A percentile compares a stretch with the other conserved stretches of the same genome.
Evolutionary conservation across 139 green algal species (phyloP).

Genomic region (Chlamydomonas sp.): DNA sequence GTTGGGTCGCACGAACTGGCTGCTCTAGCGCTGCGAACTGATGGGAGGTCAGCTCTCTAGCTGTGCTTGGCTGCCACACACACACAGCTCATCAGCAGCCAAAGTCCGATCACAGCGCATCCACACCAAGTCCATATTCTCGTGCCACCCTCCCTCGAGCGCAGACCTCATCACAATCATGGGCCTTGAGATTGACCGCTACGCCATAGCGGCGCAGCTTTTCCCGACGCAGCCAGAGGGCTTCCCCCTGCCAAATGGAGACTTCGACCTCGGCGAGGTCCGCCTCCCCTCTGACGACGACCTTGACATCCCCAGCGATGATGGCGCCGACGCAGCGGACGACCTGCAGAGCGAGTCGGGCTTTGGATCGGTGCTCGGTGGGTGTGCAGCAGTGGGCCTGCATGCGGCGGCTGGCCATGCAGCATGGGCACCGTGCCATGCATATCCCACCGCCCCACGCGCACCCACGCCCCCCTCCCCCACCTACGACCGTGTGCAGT

Average conservation of each 20-base stretch:
- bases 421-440: neutral
- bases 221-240: conserved; percentile 58
- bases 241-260: conserved; percentile 68
- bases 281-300: conserved; percentile 84
- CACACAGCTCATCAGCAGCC: too few relatives aligned
- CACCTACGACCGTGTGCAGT: conserved; percentile 49
- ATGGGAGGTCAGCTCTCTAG: too few relatives aligned
- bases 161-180: neutral
- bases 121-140: too few relatives aligned
- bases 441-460: neutral
- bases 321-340: conserved; percentile 78
- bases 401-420: neutral
- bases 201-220: conserved; percentile 28
- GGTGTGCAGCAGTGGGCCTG: conserved; percentile 6
- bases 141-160: too few relatives aligned
- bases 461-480: neutral
- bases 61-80: too few relatives aligned
- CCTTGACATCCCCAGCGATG: conserved; percentile 77
- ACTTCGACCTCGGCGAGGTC: conserved; percentile 78
- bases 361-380: conserved; percentile 89
- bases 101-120: too few relatives aligned
- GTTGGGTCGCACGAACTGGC: too few relatives aligned
- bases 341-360: conserved; percentile 79
- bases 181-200: conserved; percentile 14
- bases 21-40: too few relatives aligned